Evolutionary conservation across 139 green algal genomes (phyloP).

Genomic region (Coelastrella sp.): DNA sequence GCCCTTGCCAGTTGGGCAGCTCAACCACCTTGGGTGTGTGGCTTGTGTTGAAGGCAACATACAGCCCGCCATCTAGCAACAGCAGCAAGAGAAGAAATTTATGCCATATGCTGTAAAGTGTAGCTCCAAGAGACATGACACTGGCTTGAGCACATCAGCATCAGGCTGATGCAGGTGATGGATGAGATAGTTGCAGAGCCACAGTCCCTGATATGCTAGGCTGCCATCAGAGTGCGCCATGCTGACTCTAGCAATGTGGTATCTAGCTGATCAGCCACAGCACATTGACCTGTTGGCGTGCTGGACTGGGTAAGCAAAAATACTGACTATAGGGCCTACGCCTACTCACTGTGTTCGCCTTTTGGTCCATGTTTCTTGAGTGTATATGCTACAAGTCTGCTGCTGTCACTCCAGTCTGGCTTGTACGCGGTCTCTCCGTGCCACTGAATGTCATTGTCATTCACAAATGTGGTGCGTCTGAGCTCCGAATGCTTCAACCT

Average conservation of each 20-base stretch:
- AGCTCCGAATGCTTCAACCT: slow-evolving; percentile 70
- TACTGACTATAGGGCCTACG: too few relatives aligned
- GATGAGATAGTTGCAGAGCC: neutral
- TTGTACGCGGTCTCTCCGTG: slow-evolving; percentile 77
- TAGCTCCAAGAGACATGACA: neutral
- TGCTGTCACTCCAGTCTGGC: slow-evolving; percentile 93
- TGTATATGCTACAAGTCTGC: slow-evolving; percentile 88
- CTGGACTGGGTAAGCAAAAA: too few relatives aligned
- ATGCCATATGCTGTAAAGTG: neutral
- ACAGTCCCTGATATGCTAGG: neutral
- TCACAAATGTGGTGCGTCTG: slow-evolving; percentile 67
- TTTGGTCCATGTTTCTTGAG: slow-evolving; percentile 50
- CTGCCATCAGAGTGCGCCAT: too few relatives aligned
- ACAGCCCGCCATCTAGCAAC: slow-evolving; percentile 55
- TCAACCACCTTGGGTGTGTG: slow-evolving; percentile 58
- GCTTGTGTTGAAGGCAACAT: slow-evolving; percentile 83
- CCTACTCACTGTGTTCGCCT: neutral
- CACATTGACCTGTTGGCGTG: too few relatives aligned
- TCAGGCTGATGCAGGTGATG: too few relatives aligned
- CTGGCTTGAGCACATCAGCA: neutral
- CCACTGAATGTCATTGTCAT: slow-evolving; percentile 85
- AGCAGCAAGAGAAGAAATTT: neutral
- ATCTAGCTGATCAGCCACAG: too few relatives aligned
- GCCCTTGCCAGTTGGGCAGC: slow-evolving; percentile 64
- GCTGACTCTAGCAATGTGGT: too few relatives aligned